Evolutionary conservation across 371 early-diverging fungal genomes (phyloP).

Genomic region (Lichtheimia hyalospora): DNA sequence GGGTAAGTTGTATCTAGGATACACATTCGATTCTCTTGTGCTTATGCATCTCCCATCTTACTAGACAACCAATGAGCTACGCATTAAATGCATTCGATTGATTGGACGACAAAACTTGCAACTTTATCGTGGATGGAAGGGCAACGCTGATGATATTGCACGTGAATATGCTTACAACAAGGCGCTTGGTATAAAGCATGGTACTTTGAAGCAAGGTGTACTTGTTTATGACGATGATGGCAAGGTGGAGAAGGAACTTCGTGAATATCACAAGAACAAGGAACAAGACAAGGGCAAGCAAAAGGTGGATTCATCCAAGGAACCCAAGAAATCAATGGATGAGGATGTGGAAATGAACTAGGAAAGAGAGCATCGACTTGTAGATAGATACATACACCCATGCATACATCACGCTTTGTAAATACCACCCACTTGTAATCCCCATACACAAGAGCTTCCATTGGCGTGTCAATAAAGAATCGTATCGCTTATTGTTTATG

Average conservation of each 20-base stretch:
- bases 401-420: slow-evolving; percentile 1
- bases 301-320: background rate
- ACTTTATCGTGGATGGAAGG: slow-evolving; percentile 85
- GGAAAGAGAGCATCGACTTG: background rate
- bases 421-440: background rate
- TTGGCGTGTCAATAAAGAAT: too few species aligned
- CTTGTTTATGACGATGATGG: slow-evolving; percentile 88
- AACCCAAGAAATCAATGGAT: background rate
- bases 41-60: background rate
- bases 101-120: slow-evolving; percentile 90
- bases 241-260: slow-evolving; percentile 53
- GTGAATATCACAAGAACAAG: slow-evolving; percentile 10
- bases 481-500: too few species aligned
- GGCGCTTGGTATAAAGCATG: slow-evolving; percentile 72
- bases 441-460: too few species aligned
- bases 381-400: slow-evolving; percentile 4
- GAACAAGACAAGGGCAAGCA: slow-evolving; percentile 5
- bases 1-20: slow-evolving; percentile 56
- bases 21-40: background rate
- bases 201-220: slow-evolving; percentile 80
- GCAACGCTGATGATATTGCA: slow-evolving; percentile 67
- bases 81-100: slow-evolving; percentile 81
- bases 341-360: slow-evolving; percentile 29
- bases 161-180: slow-evolving; percentile 80
- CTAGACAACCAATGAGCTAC: slow-evolving; percentile 79